These are phyloP conservation scores for Saturnispora sanitii DNA, from an alignment of 805 yeast genomes.

Conservation along the genomic window DNA sequence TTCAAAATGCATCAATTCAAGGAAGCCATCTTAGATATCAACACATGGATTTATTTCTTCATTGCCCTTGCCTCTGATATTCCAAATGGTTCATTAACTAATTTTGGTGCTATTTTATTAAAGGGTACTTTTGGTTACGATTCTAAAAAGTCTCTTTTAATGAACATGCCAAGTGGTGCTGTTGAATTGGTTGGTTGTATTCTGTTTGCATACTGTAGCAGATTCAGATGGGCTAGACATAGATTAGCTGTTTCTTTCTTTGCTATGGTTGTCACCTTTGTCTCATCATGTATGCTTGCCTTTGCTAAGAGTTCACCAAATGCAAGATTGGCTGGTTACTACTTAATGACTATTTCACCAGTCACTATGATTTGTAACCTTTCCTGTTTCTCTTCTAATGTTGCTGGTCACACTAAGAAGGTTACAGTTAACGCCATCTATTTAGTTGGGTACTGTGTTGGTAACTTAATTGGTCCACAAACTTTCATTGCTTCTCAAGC, in stretches of 20 bases:
- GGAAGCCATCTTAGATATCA: slow-evolving; percentile 22
- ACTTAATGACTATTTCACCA: slow-evolving; percentile 19
- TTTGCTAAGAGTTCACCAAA: slow-evolving; percentile 21
- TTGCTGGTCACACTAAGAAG: slow-evolving; percentile 51
- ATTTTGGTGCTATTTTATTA: slow-evolving; percentile 34
- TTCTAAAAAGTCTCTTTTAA: slow-evolving; percentile 19
- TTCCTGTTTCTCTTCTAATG: slow-evolving; percentile 35
- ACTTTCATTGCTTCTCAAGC: slow-evolving; percentile 46
- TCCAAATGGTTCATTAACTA: slow-evolving; percentile 34
- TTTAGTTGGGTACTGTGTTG: slow-evolving; percentile 48
- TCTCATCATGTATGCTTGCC: slow-evolving; percentile 26
- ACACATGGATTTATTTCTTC: slow-evolving; percentile 36
- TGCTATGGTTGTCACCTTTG: slow-evolving; percentile 17
- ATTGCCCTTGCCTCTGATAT: slow-evolving; percentile 18
- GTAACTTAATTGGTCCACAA: slow-evolving; percentile 64
- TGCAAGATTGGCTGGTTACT: slow-evolving; percentile 21
- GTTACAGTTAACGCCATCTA: slow-evolving; percentile 35
- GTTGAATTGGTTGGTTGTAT: slow-evolving; percentile 21
- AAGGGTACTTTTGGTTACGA: slow-evolving; percentile 24
- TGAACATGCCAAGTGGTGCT: slow-evolving; percentile 24
- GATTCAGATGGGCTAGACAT: slow-evolving; percentile 5
- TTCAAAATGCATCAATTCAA: slow-evolving; percentile 23
- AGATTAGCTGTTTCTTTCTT: slow-evolving; percentile 20
- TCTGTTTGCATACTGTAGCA: slow-evolving; percentile 10
- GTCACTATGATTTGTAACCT: slow-evolving; percentile 16